Conservation (phyloP, 1,284 basidiomycete species). For the Fomitopsis pinicola region DNA sequence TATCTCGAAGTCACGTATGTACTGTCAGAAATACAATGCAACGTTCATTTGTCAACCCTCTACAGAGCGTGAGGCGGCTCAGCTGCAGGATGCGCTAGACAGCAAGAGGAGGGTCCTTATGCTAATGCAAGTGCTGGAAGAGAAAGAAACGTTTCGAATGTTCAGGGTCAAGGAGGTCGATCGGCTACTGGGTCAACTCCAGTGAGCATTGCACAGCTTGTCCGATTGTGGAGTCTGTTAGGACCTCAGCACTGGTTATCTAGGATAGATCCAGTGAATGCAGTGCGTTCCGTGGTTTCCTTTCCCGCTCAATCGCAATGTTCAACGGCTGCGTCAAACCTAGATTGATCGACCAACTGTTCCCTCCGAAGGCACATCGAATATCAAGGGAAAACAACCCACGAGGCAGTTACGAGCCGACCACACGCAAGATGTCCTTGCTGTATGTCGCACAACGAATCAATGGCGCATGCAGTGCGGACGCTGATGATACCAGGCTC, state of each 20-base stretch:
- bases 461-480: no score
- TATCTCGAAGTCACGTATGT: not conserved
- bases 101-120: conserved; percentile 6
- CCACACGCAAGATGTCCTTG: conserved; percentile 11
- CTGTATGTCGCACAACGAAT: not conserved
- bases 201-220: conserved; percentile 2
- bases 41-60: not conserved
- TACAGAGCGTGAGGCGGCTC: conserved; percentile 9
- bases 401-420: conserved; percentile 4
- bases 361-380: not conserved
- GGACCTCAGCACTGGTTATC: not conserved
- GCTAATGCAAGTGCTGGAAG: conserved; percentile 13
- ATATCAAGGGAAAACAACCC: not conserved
- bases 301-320: not conserved
- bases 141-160: conserved; percentile 13
- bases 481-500: conserved; percentile 4
- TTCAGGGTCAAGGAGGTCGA: conserved; percentile 10
- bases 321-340: no score
- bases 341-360: not conserved
- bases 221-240: not conserved
- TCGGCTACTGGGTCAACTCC: conserved; percentile 3
- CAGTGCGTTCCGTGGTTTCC: not conserved
- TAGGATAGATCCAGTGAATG: not conserved
- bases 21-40: not conserved
- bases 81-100: conserved; percentile 7